These are phyloP conservation scores for Marasmius sp. DNA, from an alignment of 1,284 basidiomycete genomes.

Conservation along the genomic window DNA sequence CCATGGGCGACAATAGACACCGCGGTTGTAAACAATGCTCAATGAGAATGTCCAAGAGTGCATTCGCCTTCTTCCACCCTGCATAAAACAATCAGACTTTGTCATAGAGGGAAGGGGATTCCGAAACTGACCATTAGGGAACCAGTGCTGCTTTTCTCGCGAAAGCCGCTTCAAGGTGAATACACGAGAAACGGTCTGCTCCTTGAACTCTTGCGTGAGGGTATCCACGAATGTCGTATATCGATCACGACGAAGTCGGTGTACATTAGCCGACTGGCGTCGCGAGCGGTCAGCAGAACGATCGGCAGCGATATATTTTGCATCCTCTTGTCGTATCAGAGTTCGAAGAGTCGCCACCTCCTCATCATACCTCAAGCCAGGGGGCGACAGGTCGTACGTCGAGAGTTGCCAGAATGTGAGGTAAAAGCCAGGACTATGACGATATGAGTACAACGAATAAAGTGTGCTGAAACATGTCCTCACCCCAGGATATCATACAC, in stretches of 20 bases:
- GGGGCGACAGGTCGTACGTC: conserved; percentile 83
- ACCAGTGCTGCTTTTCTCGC: conserved; percentile 89
- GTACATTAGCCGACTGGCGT: conserved; percentile 51
- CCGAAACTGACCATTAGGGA: conserved; percentile 60
- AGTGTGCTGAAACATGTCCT: conserved; percentile 19
- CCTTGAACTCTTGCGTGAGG: conserved; percentile 70
- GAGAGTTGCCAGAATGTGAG: conserved; percentile 94
- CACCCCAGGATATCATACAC: conserved; percentile 73
- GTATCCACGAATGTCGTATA: conserved; percentile 55
- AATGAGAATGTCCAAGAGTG: conserved; percentile 65
- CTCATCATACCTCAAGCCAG: conserved; percentile 67
- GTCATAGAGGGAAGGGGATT: conserved; percentile 14
- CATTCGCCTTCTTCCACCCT: conserved; percentile 36
- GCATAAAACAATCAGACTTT: conserved; percentile 29
- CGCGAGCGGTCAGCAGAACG: conserved; percentile 62
- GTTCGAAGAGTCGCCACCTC: conserved; percentile 57
- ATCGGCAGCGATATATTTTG: conserved; percentile 56
- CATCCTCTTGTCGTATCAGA: conserved; percentile 63
- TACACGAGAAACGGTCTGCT: conserved; percentile 69
- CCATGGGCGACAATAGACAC: conserved; percentile 90
- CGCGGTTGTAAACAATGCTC: conserved; percentile 95
- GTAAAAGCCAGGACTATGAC: conserved; percentile 80
- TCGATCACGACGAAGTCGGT: conserved; percentile 61
- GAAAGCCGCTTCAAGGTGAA: conserved; percentile 77
- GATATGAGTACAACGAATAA: not conserved